Evolutionary conservation across 2,329 filamentous ascomycete species (phyloP).

Genomic region (Ophiostoma australiae): DNA sequence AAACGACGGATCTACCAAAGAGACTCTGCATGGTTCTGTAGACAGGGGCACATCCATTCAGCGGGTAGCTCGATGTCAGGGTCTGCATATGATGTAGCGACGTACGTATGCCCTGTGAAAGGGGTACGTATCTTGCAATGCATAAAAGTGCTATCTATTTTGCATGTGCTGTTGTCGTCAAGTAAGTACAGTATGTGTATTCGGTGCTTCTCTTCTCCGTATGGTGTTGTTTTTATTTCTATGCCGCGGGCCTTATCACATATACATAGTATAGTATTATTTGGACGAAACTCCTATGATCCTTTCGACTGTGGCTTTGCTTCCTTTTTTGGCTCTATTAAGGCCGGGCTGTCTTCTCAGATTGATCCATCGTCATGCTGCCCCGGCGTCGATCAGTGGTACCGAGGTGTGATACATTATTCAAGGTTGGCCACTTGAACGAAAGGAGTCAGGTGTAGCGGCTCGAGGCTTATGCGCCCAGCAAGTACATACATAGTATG

Average conservation of each 20-base stretch:
- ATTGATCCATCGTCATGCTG: neutral
- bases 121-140: neutral
- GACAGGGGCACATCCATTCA: neutral
- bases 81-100: conserved; percentile 1
- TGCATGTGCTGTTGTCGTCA: neutral
- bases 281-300: neutral
- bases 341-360: neutral
- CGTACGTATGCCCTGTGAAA: neutral
- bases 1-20: neutral
- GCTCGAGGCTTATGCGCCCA: neutral
- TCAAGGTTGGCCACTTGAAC: neutral
- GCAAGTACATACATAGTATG: neutral
- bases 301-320: conserved; percentile 1
- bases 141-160: neutral
- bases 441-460: neutral
- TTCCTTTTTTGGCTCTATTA: neutral
- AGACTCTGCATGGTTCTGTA: conserved; percentile 4
- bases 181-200: neutral
- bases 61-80: neutral
- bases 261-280: neutral
- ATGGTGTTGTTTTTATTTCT: neutral
- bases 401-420: neutral
- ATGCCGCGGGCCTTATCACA: neutral
- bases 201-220: too few species aligned
- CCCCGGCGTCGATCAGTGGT: conserved; percentile 10